These are phyloP conservation scores for Amanita molliuscula DNA, from an alignment of 768 basidiomycete genomes.

Conservation along the genomic window DNA sequence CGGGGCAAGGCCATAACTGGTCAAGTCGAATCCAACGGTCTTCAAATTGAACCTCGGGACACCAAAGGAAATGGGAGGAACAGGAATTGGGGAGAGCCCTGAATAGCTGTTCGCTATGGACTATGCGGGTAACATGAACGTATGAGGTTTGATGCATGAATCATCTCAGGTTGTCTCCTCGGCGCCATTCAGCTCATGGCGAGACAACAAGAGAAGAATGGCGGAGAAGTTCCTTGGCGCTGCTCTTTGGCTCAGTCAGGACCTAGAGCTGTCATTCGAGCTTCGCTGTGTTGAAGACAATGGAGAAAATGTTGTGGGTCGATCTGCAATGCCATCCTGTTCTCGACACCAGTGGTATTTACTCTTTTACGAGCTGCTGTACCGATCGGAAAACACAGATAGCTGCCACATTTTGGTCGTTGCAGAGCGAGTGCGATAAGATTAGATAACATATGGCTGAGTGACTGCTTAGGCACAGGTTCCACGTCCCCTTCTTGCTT, in stretches of 20 bases:
- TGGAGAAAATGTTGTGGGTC: no score
- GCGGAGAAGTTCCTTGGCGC: no score
- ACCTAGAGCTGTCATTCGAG: no score
- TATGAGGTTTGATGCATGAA: not conserved
- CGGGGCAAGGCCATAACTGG: slow-evolving; percentile 62
- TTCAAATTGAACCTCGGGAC: slow-evolving; percentile 39
- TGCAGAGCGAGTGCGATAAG: no score
- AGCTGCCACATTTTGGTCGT: no score
- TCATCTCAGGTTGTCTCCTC: slow-evolving; percentile 50
- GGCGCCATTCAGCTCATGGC: slow-evolving; percentile 60
- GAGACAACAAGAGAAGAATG: slow-evolving; percentile 38
- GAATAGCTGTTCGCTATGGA: slow-evolving; percentile 67
- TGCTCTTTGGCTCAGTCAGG: no score
- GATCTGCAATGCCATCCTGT: no score
- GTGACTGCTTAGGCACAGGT: not conserved
- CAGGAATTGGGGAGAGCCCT: slow-evolving; percentile 54
- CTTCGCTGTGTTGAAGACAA: no score
- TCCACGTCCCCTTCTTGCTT: not conserved
- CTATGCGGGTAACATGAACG: slow-evolving; percentile 42
- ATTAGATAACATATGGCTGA: not conserved
- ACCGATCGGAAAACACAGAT: no score
- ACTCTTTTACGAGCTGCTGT: no score
- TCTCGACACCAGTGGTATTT: no score
- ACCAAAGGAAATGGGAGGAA: slow-evolving; percentile 53
- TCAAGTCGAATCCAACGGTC: slow-evolving; percentile 32